Evolutionary conservation across 2,329 filamentous ascomycete species (phyloP), one percentile per base, ranked within the genome.

Genomic region (Drechslera avenae): DNA sequence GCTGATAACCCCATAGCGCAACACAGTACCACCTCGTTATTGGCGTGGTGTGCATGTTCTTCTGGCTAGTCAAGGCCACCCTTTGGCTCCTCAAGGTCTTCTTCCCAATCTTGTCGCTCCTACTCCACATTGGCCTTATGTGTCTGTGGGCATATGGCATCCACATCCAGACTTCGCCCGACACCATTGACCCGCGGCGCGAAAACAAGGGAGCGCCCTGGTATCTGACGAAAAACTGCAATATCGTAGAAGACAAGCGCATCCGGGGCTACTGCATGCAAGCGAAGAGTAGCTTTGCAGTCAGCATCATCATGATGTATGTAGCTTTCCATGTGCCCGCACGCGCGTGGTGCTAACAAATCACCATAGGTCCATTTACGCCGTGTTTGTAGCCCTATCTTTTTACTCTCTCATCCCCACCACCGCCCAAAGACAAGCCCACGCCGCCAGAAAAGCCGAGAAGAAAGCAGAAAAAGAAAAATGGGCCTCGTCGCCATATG

Each of bases 11-110:
- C 10, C 23, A 35, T 66, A 92, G 89, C 48, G 78, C 90, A 56
- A 91, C 89, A 39, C 79, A 87, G 61, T 90, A 83, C 76, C 91
- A 92, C 66, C 84, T 91, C 60, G 86, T 87, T 67, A 87, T 91
- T 60, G 87, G 88, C 31, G 82, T 93, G 59, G 78, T 91, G 46
- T 86, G 85, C 50, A 86, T 89, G 71, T 93, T 93, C 77, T 80
- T 91, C 69, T 81, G 90, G 55, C 81, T 92, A 36, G 78, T 81
- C 71, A 91, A 91, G 77, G 79, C 83, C 57, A 83, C 88, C 54
- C 79, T 83, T 64, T 86, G 83, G 74, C 84, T 90, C 64, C 84
- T 91, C 80, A 84, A 87, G 69, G 76, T 86, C 64, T 90, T 85
- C 79, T 84, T 80, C 59, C 89, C 89, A 5, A 68, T 89, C 52